Evolutionary conservation across 176 grass and related monocot species (phyloP).

Genomic region (Eragrostis curvula): DNA sequence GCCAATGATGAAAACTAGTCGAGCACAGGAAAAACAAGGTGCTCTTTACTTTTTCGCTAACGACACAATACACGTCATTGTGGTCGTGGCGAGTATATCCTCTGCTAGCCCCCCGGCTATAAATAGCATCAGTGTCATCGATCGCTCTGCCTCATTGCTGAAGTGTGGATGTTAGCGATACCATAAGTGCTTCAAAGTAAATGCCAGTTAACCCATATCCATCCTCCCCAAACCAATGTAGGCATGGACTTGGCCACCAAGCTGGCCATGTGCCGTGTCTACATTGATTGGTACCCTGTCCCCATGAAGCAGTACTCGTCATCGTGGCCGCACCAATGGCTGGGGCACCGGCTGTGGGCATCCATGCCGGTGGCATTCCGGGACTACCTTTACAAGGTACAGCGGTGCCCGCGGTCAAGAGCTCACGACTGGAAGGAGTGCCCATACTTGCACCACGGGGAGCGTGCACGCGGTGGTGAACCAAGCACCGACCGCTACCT

Average conservation of each 20-base stretch:
- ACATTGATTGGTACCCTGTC: neutral
- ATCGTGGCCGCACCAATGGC: slow-evolving; percentile 24
- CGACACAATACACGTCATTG: too few species aligned
- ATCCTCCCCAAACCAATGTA: too few species aligned
- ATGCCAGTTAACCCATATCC: neutral
- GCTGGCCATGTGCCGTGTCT: neutral
- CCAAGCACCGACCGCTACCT: slow-evolving; percentile 45
- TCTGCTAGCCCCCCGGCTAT: too few species aligned
- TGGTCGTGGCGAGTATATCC: too few species aligned
- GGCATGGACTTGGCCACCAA: too few species aligned
- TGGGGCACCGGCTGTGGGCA: slow-evolving; percentile 44
- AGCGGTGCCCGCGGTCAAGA: slow-evolving; percentile 27
- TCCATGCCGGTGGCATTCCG: slow-evolving; percentile 58
- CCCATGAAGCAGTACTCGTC: neutral
- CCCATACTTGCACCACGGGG: slow-evolving; percentile 64
- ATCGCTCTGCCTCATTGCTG: neutral
- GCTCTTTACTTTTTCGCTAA: too few species aligned
- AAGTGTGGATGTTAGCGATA: neutral
- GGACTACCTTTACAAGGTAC: slow-evolving; percentile 70
- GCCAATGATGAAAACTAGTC: too few species aligned
- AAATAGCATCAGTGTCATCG: too few species aligned
- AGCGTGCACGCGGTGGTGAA: slow-evolving; percentile 58
- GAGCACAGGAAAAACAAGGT: too few species aligned
- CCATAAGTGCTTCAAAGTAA: neutral
- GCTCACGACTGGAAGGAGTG: slow-evolving; percentile 66